Conservation (phyloP, 805 yeast species). For the Hanseniaspora thailandica region DNA sequence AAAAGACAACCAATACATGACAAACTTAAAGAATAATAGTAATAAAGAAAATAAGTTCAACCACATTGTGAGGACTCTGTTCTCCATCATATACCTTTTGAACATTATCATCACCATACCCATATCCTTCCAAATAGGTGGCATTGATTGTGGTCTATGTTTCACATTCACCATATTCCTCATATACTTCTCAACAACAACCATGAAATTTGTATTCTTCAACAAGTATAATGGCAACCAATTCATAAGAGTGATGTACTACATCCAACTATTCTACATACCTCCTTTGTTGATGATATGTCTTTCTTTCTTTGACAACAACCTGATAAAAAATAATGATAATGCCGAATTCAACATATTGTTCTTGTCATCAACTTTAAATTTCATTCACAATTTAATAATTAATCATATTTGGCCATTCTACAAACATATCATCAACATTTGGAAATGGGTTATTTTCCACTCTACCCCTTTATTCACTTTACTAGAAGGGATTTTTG, state of each 20-base stretch:
- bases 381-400: slow-evolving; percentile 9
- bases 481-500: slow-evolving; percentile 83
- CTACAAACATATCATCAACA: slow-evolving; percentile 35
- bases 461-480: slow-evolving; percentile 86
- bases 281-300: slow-evolving; percentile 71
- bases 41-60: slow-evolving; percentile 15
- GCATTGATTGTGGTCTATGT: slow-evolving; percentile 76
- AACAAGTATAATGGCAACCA: slow-evolving; percentile 19
- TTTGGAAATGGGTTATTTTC: slow-evolving; percentile 62
- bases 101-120: slow-evolving; percentile 76
- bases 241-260: slow-evolving; percentile 42
- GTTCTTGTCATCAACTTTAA: slow-evolving; percentile 9
- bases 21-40: not conserved
- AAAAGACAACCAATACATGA: not conserved
- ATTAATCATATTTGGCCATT: slow-evolving; percentile 8
- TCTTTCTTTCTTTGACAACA: slow-evolving; percentile 23
- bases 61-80: slow-evolving; percentile 26
- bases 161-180: slow-evolving; percentile 63
- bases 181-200: slow-evolving; percentile 60
- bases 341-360: not conserved
- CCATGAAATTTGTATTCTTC: slow-evolving; percentile 45
- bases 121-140: slow-evolving; percentile 87
- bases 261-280: slow-evolving; percentile 67
- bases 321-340: not conserved
- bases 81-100: slow-evolving; percentile 51